Percentiles rank a stretch among this genome's conserved stretches.
Evolutionary conservation across 2,329 filamentous ascomycete genomes (phyloP).

Genomic region (Exophiala calicioides): DNA sequence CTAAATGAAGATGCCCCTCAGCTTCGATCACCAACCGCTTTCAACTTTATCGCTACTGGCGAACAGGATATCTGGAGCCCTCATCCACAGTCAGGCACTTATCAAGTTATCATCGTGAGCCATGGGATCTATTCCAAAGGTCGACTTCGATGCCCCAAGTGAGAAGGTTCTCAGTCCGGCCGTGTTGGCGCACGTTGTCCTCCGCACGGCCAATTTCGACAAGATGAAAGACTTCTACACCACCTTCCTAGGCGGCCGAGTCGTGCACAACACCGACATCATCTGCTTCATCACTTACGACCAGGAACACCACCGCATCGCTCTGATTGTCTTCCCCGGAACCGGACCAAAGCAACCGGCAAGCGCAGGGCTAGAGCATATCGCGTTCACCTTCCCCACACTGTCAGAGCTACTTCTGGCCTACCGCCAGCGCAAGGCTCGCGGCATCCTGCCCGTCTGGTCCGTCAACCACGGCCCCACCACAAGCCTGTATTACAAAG

Average conservation of each 20-base stretch:
- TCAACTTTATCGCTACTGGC: too few species aligned
- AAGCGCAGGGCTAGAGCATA: slow-evolving; percentile 11
- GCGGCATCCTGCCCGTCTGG: slow-evolving; percentile 34
- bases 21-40: too few species aligned
- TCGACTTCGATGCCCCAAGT: background rate
- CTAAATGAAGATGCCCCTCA: too few species aligned
- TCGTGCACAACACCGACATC: slow-evolving; percentile 4
- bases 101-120: too few species aligned
- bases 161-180: slow-evolving; percentile 2
- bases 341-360: slow-evolving; percentile 8
- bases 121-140: background rate
- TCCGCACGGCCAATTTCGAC: slow-evolving; percentile 4
- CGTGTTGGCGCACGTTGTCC: slow-evolving; percentile 1
- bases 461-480: slow-evolving; percentile 52
- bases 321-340: slow-evolving; percentile 6
- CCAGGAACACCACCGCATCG: slow-evolving; percentile 17
- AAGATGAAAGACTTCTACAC: slow-evolving; percentile 2
- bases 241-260: slow-evolving; percentile 12
- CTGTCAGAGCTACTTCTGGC: slow-evolving; percentile 10
- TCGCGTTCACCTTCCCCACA: slow-evolving; percentile 10
- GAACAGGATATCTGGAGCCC: too few species aligned
- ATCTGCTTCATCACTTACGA: slow-evolving; percentile 19
- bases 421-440: slow-evolving; percentile 15
- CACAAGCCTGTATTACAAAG: slow-evolving; percentile 50
- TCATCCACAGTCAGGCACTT: too few species aligned